phyloP scores from a whole-genome alignment of 768 basidiomycete genomes.

The Pleurotus sapidus region DNA sequence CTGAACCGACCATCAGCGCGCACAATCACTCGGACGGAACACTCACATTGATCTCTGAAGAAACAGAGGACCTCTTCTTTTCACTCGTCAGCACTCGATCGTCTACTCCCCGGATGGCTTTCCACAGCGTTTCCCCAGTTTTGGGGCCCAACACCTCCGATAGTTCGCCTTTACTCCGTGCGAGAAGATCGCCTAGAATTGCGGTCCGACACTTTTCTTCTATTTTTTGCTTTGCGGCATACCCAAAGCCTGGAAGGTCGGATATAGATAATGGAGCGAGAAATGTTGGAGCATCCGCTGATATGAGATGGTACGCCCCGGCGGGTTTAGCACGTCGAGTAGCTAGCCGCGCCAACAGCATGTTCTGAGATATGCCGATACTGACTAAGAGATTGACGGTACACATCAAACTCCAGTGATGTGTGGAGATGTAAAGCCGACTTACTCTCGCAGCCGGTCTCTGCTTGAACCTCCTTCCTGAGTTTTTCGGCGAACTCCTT shows the following conservation, averaged over 20 bases:
- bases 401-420: neutral
- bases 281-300: slow-evolving; percentile 47
- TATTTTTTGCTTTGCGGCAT: slow-evolving; percentile 73
- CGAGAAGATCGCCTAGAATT: slow-evolving; percentile 64
- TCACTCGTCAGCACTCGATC: slow-evolving; percentile 76
- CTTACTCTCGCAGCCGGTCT: slow-evolving; percentile 86
- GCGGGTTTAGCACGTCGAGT: slow-evolving; percentile 92
- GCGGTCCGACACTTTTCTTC: slow-evolving; percentile 73
- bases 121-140: slow-evolving; percentile 83
- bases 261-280: slow-evolving; percentile 71
- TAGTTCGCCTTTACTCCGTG: slow-evolving; percentile 61
- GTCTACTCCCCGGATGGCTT: slow-evolving; percentile 83
- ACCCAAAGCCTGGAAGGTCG: slow-evolving; percentile 86
- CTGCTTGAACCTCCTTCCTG: slow-evolving; percentile 67
- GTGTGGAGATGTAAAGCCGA: neutral
- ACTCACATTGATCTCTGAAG: slow-evolving; percentile 92
- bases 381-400: slow-evolving; percentile 52
- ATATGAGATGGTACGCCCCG: slow-evolving; percentile 72
- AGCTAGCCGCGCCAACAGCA: slow-evolving; percentile 89
- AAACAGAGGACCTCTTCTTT: slow-evolving; percentile 87
- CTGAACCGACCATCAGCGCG: slow-evolving; percentile 34
- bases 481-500: slow-evolving; percentile 80
- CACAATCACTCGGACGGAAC: slow-evolving; percentile 5
- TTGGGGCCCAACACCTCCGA: slow-evolving; percentile 74
- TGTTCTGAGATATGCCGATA: slow-evolving; percentile 90